Percentiles rank a stretch among this genome's conserved stretches.
phyloP scores from a whole-genome alignment of 179 eudicot species.

The Monotropa hypopitys region DNA sequence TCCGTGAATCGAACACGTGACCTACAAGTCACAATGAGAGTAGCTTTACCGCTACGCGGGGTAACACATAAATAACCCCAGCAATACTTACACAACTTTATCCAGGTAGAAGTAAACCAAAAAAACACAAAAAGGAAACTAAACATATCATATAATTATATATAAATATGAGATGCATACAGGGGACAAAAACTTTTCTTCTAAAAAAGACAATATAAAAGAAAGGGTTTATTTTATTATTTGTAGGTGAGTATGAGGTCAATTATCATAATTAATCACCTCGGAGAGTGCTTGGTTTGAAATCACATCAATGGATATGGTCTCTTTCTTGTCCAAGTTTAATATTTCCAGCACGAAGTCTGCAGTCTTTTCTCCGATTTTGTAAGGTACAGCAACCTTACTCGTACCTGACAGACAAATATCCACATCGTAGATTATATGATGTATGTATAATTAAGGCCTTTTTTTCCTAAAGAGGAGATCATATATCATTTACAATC shows the following conservation, averaged over 20 bases:
- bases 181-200: background rate
- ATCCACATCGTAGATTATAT: conserved; percentile 10
- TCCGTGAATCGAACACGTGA: too few species aligned
- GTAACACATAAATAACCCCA: background rate
- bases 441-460: background rate
- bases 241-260: background rate
- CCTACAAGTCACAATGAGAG: too few species aligned
- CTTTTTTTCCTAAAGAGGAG: background rate
- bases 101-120: background rate
- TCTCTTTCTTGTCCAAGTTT: conserved; percentile 82
- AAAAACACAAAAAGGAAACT: background rate
- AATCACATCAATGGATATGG: conserved; percentile 55
- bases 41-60: too few species aligned
- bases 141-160: background rate
- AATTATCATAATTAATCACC: conserved; percentile 31
- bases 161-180: background rate
- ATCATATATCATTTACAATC: conserved; percentile 10
- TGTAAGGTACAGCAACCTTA: conserved; percentile 62
- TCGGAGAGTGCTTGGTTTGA: conserved; percentile 87
- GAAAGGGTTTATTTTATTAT: conserved; percentile 13
- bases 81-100: background rate
- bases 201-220: background rate
- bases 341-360: conserved; percentile 74
- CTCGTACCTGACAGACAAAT: conserved; percentile 44
- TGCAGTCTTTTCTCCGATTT: conserved; percentile 51